phyloP scores from a whole-genome alignment of 257 asterid genomes.

The Nicotiana obtusifolia region DNA sequence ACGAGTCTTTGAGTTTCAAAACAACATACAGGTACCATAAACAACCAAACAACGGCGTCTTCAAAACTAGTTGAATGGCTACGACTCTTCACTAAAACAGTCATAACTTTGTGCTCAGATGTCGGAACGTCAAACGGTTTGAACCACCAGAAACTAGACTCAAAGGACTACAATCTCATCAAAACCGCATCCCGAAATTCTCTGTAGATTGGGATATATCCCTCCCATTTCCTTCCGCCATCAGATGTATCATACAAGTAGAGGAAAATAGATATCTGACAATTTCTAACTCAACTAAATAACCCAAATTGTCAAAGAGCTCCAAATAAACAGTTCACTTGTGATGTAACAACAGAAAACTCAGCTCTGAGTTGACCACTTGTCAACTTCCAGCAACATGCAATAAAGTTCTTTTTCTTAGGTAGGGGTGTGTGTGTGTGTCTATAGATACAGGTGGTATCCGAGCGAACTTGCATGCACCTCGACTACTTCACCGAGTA shows the following conservation, averaged over 20 bases:
- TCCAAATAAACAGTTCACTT: background rate
- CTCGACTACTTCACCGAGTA: background rate
- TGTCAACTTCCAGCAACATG: background rate
- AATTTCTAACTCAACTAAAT: background rate
- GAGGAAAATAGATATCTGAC: background rate
- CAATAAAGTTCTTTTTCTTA: background rate
- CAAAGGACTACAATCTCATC: too few relatives aligned
- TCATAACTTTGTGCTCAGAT: too few relatives aligned
- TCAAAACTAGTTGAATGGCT: conserved; percentile 2
- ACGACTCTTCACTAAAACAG: background rate
- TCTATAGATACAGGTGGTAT: background rate
- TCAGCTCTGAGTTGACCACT: background rate
- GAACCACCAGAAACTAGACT: too few relatives aligned
- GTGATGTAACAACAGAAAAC: background rate
- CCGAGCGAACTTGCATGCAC: background rate
- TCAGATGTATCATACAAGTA: background rate
- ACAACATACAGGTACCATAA: background rate
- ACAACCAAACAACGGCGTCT: background rate
- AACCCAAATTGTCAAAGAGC: background rate
- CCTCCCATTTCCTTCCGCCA: background rate
- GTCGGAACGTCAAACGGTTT: too few relatives aligned
- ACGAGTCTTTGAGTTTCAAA: background rate
- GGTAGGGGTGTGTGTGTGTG: background rate
- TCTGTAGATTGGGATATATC: background rate
- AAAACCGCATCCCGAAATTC: too few relatives aligned